Base-by-base conservation (phyloP, 1,139 yeast species). In the Starmera stellimalicola region DNA sequence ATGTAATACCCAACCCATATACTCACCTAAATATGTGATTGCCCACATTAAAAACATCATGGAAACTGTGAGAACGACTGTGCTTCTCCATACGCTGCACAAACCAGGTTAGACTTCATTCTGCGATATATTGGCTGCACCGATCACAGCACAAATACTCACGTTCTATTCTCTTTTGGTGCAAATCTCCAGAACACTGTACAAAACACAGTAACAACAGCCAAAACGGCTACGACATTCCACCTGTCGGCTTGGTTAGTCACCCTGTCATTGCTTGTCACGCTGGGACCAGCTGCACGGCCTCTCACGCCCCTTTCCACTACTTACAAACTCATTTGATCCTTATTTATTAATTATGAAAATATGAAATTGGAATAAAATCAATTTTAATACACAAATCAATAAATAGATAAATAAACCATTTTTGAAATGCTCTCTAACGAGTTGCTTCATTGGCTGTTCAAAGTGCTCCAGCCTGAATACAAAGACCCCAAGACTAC, bases 31-130 rank as follows among this genome's bases (percentile, higher is more conserved):
- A 51, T 82, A 84, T 7, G 95, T 84, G 46, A 84, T 77, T 19
- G 95, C 95, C 95, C 95, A 85, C 95, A 87, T 83, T 52, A 87
- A 67, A 57, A 72, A 87, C 66, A 87, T 81, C 95, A 87, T 82
- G 16, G 94, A 77, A 52, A 88, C 58, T 4, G 88, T 73, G 44
- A 88, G 67, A 35, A 80, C 77, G 32, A 87, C 75, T 10, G 95
- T 83, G 36, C 94, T 82, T 62, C 96, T 74, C 93, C 94, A 87
- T 30, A 88, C 96, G 23, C 79, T 73, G 32, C 26, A 33, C 4
- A 20, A 18, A 26, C n/a, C n/a, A n/a, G 18, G 17, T 26, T 24
- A 31, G 27, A 31, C 34, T 10, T 18, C 30, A 26, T 17, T 25
- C n/a, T n/a, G n/a, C n/a, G n/a, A n/a, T n/a, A n/a, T n/a, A n/a